Evolutionary conservation across 2,329 filamentous ascomycete genomes (phyloP), one percentile per base, ranked within the genome.

Genomic region (Fusarium sp.): DNA sequence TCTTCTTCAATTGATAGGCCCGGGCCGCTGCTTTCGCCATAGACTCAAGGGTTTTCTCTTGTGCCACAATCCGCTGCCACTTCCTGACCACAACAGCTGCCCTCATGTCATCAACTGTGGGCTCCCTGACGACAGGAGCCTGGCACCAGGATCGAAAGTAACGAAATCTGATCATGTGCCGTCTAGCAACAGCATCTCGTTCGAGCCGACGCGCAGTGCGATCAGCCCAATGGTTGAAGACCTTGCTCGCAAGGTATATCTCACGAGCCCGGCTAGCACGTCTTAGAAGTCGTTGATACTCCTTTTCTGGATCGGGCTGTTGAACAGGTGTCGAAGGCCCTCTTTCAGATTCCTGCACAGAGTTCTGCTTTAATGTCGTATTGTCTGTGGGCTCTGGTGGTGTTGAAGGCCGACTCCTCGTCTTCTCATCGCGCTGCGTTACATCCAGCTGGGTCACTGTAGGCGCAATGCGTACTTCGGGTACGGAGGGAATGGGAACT

Each of bases 101-200:
- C 50, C 76, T 80, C 60, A 84, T 71, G 20, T 79, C 75, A n/a
- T 82, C 80, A 5, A 75, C 69, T 2, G 69, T 76, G 4, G 81
- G 81, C 7, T 79, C 71, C 20, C 75, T 79, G 12, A 79, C 76
- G 33, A 69, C 78, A 15, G 83, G 82, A 8, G 78, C 76, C 60
- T 82, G 79, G 35, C 77, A 80, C 83, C 83, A 84, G 40, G 79
- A 79, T 45, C 77, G 77, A 63, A 84, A 84, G 64, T 80, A 84
- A 12, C 85, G 84, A 67, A 85, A 90, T 65, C 92, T 87, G 63
- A 97, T 84, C 69, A 95, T 90, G 79, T 94, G 93, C 70, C 90
- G 87, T 71, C 93, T 88, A 22, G 93, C 94, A 47, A 90, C 86
- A 6, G 89, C 90, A 5, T 93, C 94, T 45, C 90, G 88, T 71